Evolutionary conservation across 306 rosid genomes (phyloP).

Genomic region (Hippophae tibetana): DNA sequence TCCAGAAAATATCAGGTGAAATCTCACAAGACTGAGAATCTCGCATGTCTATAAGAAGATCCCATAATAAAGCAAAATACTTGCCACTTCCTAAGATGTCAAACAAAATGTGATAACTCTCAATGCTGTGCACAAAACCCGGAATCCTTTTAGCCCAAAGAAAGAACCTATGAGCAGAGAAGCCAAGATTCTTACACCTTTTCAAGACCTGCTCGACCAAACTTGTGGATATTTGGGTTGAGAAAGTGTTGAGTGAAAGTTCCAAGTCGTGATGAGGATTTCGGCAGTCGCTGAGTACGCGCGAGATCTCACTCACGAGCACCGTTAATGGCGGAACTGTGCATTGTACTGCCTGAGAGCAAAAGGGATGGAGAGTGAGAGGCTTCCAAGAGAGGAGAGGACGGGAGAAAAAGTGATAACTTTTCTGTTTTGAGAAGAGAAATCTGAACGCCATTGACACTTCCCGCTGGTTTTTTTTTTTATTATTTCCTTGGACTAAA

Average conservation of each 20-base stretch:
- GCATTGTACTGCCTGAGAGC: conserved; percentile 16
- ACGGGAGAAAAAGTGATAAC: conserved; percentile 18
- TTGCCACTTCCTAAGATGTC: conserved; percentile 59
- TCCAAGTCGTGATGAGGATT: conserved; percentile 70
- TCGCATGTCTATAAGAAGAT: conserved; percentile 58
- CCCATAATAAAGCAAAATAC: conserved; percentile 86
- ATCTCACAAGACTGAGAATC: conserved; percentile 42
- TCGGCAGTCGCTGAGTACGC: conserved; percentile 72
- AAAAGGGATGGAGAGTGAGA: conserved; percentile 16
- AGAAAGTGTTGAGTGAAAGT: conserved; percentile 43
- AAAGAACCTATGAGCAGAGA: conserved; percentile 81
- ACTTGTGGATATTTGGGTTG: conserved; percentile 44
- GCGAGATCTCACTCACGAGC: conserved; percentile 71
- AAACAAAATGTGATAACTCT: conserved; percentile 62
- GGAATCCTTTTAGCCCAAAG: conserved; percentile 75
- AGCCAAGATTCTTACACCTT: conserved; percentile 69
- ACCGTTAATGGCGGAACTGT: conserved; percentile 26
- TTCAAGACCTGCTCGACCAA: conserved; percentile 78
- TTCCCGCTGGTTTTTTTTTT: too few relatives aligned
- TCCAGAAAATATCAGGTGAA: conserved; percentile 52
- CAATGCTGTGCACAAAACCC: conserved; percentile 50
- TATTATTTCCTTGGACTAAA: too few relatives aligned
- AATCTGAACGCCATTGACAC: conserved; percentile 32
- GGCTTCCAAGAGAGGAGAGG: conserved; percentile 21
- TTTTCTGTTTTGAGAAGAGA: conserved; percentile 25